Evolutionary conservation across 805 yeast species (phyloP).

Genomic region (Wickerhamomyces chaumierensis): DNA sequence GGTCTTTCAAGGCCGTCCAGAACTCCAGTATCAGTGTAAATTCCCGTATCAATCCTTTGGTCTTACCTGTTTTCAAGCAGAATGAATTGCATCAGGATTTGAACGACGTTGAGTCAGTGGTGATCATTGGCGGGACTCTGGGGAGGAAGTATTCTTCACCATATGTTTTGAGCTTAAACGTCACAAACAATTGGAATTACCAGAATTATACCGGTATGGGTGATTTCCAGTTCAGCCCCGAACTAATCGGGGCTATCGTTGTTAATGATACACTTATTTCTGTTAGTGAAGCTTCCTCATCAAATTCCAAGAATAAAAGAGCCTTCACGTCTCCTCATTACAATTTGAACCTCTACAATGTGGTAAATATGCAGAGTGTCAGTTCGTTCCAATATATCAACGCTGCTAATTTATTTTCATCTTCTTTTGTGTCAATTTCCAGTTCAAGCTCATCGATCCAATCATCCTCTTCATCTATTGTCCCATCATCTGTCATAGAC

Average conservation of each 20-base stretch:
- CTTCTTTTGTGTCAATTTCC: neutral
- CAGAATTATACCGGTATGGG: conserved; percentile 14
- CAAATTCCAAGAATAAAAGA: conserved; percentile 14
- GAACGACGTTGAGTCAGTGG: conserved; percentile 20
- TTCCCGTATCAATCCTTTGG: conserved; percentile 41
- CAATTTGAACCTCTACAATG: conserved; percentile 30
- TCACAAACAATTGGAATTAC: conserved; percentile 15
- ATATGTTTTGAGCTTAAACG: conserved; percentile 12
- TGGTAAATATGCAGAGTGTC: conserved; percentile 24
- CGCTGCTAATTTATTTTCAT: neutral
- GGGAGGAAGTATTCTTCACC: conserved; percentile 31
- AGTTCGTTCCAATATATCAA: conserved; percentile 1
- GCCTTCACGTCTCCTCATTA: conserved; percentile 19
- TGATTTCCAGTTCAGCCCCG: conserved; percentile 14
- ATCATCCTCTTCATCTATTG: neutral
- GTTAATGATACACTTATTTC: conserved; percentile 40
- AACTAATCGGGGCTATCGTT: conserved; percentile 34
- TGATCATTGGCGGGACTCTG: conserved; percentile 54
- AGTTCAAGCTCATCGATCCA: too few species aligned
- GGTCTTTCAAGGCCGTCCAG: conserved; percentile 44
- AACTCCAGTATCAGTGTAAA: conserved; percentile 27
- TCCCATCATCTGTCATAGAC: neutral
- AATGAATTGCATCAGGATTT: conserved; percentile 8
- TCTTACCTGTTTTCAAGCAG: conserved; percentile 38
- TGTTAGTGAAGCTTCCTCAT: conserved; percentile 16